A percentile compares a stretch with the other conserved stretches of the same genome.
phyloP scores from a whole-genome alignment of 2,329 filamentous ascomycete genomes.

The Colletotrichum sp. region DNA sequence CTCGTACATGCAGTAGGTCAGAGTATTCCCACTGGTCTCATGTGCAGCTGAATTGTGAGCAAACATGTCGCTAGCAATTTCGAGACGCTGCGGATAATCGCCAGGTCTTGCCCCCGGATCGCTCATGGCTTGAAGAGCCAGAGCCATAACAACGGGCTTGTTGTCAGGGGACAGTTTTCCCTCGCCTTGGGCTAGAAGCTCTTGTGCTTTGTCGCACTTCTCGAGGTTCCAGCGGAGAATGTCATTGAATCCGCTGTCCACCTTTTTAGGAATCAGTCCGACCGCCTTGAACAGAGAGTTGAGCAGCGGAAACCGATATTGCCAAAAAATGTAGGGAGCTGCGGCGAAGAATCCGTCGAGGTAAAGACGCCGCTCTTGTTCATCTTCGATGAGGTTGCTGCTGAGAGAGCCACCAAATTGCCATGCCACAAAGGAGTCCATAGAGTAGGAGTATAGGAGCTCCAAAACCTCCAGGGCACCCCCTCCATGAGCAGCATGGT shows the following conservation, averaged over 20 bases:
- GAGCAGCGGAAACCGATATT: neutral
- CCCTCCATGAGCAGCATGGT: neutral
- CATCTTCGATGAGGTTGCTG: neutral
- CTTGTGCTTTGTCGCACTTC: neutral
- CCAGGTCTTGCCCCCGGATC: neutral
- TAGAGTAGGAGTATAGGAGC: neutral
- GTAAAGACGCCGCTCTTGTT: neutral
- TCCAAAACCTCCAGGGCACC: neutral
- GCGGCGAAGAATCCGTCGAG: neutral
- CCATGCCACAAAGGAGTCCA: neutral
- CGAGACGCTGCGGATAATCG: neutral
- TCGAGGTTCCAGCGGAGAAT: neutral
- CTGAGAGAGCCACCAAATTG: neutral
- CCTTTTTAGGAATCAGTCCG: neutral
- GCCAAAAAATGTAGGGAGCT: neutral
- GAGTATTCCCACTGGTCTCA: neutral
- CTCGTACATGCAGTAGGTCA: neutral
- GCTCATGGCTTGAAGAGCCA: neutral
- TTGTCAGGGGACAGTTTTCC: neutral
- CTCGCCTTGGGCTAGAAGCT: neutral
- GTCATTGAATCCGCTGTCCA: neutral
- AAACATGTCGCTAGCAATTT: neutral
- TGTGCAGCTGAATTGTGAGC: neutral
- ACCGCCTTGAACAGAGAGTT: neutral
- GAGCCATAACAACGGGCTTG: neutral